Percentiles rank a stretch among this genome's conserved stretches.
Conservation (phyloP, 352 stramenopile genomes). For the Synura sp. region DNA sequence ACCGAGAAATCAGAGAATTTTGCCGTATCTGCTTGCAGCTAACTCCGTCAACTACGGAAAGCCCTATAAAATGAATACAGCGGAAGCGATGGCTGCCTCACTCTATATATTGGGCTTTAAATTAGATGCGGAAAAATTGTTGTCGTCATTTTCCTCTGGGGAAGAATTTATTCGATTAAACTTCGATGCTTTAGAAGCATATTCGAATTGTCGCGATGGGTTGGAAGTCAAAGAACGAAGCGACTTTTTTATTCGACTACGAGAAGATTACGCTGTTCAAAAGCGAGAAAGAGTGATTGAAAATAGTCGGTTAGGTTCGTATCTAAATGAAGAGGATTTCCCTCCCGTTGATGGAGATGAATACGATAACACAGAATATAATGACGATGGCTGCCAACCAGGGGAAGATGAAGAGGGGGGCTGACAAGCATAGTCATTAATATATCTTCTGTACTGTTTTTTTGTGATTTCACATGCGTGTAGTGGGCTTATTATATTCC, state of each 20-base stretch:
- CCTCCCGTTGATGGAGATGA: too few species aligned
- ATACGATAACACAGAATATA: too few species aligned
- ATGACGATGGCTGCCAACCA: too few species aligned
- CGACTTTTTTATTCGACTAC: background rate
- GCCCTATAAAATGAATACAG: constrained; percentile 90
- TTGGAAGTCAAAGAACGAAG: constrained; percentile 46
- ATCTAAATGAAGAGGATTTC: too few species aligned
- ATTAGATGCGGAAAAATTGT: constrained; percentile 73
- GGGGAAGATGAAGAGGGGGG: too few species aligned
- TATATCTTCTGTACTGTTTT: too few species aligned
- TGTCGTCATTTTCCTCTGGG: constrained; percentile 88
- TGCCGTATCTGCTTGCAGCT: constrained; percentile 95
- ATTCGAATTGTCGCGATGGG: constrained; percentile 61
- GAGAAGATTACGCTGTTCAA: constrained; percentile 57
- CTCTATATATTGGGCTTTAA: constrained; percentile 91
- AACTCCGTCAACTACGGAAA: constrained; percentile 99
- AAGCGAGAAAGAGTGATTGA: background rate
- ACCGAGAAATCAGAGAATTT: constrained; percentile 83
- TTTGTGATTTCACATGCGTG: too few species aligned
- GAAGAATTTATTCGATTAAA: constrained; percentile 90
- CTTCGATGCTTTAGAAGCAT: constrained; percentile 65
- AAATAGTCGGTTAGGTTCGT: too few species aligned
- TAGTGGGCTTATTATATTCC: too few species aligned
- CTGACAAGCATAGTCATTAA: too few species aligned
- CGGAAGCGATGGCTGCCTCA: constrained; percentile 91